Evolutionary conservation across 768 basidiomycete species (phyloP).

Genomic region (Butyriboletus loyo): DNA sequence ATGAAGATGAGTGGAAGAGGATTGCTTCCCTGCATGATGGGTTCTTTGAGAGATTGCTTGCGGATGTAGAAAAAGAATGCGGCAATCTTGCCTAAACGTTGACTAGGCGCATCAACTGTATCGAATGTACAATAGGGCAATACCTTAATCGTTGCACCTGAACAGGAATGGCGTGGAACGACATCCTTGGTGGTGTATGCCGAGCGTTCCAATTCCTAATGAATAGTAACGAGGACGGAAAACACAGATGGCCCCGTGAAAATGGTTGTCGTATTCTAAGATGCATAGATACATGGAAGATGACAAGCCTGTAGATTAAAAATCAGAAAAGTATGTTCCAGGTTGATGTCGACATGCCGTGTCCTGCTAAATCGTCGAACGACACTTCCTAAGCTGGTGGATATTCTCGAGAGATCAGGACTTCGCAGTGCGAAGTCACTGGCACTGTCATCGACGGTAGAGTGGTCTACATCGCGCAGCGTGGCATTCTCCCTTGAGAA

Average conservation of each 20-base stretch:
- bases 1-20: slow-evolving; percentile 26
- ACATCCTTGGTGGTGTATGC: background rate
- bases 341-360: slow-evolving; percentile 61
- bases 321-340: slow-evolving; percentile 42
- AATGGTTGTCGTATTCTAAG: background rate
- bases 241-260: background rate
- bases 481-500: slow-evolving; percentile 56
- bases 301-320: background rate
- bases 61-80: slow-evolving; percentile 28
- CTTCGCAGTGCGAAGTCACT: slow-evolving; percentile 49
- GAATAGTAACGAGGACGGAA: background rate
- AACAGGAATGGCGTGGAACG: background rate
- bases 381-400: slow-evolving; percentile 65
- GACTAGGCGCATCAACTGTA: background rate
- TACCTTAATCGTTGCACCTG: background rate
- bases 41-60: slow-evolving; percentile 25
- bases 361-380: slow-evolving; percentile 48
- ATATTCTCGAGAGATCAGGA: slow-evolving; percentile 56
- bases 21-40: slow-evolving; percentile 25
- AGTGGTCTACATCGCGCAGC: slow-evolving; percentile 53
- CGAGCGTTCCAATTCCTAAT: background rate
- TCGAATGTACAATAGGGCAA: background rate
- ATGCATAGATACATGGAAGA: background rate
- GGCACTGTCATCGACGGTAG: slow-evolving; percentile 64
- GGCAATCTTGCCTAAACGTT: slow-evolving; percentile 4